Percentiles rank a stretch among this genome's conserved stretches.
phyloP scores from a whole-genome alignment of 805 yeast genomes.

The Kluyveromyces starmeri region DNA sequence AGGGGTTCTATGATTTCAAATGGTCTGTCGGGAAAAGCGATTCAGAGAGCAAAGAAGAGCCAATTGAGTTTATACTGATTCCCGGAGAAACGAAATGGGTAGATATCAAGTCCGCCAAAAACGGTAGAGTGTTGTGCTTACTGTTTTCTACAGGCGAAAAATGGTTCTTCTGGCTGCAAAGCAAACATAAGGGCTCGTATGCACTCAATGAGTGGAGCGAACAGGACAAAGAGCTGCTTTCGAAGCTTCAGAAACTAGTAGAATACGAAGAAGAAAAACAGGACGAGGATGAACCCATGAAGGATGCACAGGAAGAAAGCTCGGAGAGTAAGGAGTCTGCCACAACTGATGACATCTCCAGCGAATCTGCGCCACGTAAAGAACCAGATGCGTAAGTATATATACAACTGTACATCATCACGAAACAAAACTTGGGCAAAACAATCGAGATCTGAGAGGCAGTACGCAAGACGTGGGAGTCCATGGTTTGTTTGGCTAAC shows the following conservation, averaged over 20 bases:
- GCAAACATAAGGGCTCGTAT: constrained; percentile 46
- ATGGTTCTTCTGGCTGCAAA: constrained; percentile 65
- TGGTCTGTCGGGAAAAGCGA: constrained; percentile 26
- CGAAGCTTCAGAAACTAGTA: constrained; percentile 42
- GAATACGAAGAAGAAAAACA: constrained; percentile 24
- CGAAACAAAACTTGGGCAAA: too few relatives aligned
- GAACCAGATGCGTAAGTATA: constrained; percentile 6
- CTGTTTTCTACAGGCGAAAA: constrained; percentile 59
- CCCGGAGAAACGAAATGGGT: constrained; percentile 82
- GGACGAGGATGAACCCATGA: constrained; percentile 14
- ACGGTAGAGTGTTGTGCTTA: constrained; percentile 70
- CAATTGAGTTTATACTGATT: constrained; percentile 50
- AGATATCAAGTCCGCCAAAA: constrained; percentile 55
- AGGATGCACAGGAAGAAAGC: constrained; percentile 14
- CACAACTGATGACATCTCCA: background rate
- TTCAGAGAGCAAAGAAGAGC: constrained; percentile 18
- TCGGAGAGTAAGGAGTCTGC: constrained; percentile 12
- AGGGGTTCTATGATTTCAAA: constrained; percentile 28
- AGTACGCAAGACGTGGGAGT: background rate
- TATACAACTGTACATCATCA: background rate
- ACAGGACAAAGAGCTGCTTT: constrained; percentile 45
- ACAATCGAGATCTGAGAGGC: background rate
- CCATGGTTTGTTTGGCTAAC: background rate
- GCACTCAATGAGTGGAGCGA: constrained; percentile 39
- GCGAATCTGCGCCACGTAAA: constrained; percentile 2